Conservation (phyloP, 176 grass and related monocot species). For the Juncus inflexus region DNA sequence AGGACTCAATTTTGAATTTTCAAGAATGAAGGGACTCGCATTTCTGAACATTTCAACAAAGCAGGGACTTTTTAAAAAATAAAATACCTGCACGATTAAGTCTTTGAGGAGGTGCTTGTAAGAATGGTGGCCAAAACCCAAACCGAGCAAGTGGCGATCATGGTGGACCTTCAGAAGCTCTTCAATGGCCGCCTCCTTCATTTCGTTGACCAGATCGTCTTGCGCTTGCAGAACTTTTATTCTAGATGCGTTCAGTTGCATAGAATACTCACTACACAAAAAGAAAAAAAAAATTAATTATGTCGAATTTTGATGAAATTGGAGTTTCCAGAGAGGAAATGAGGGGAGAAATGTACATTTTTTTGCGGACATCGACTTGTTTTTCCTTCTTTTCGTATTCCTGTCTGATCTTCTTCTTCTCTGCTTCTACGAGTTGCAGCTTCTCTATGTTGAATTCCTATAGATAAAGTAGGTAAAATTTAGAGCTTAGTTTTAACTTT, state of each 20-base stretch:
- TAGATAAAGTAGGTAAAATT: slow-evolving; percentile 11
- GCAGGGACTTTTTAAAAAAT: no score
- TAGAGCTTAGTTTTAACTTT: not conserved
- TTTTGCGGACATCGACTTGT: slow-evolving; percentile 94
- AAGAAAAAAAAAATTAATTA: slow-evolving; percentile 12
- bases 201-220: slow-evolving; percentile 90
- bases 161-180: slow-evolving; percentile 61
- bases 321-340: not conserved
- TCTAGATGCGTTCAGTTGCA: slow-evolving; percentile 95
- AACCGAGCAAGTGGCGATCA: slow-evolving; percentile 24
- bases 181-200: slow-evolving; percentile 77
- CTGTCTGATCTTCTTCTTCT: slow-evolving; percentile 98
- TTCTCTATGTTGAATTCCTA: slow-evolving; percentile 99
- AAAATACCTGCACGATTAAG: slow-evolving; percentile 78
- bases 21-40: no score
- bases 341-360: slow-evolving; percentile 57
- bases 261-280: slow-evolving; percentile 85
- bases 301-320: not conserved
- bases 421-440: slow-evolving; percentile 95
- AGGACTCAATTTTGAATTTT: no score
- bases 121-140: slow-evolving; percentile 9
- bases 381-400: slow-evolving; percentile 98
- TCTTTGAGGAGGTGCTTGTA: slow-evolving; percentile 76
- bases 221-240: slow-evolving; percentile 98
- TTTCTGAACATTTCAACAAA: no score